Evolutionary conservation across 805 yeast genomes (phyloP), one percentile per base, ranked within the genome.

Genomic region (Yamadazyma kitorensis): DNA sequence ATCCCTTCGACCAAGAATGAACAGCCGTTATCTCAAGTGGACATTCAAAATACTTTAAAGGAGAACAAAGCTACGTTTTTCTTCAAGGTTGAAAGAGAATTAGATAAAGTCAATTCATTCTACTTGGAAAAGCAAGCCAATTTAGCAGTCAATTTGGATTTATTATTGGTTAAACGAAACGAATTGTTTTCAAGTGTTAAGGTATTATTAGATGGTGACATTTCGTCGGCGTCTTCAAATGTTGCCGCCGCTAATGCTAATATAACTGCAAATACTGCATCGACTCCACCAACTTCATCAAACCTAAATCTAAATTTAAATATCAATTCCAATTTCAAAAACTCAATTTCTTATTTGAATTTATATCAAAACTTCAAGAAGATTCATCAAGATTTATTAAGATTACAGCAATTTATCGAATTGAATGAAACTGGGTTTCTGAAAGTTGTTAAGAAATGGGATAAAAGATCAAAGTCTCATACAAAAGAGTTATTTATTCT

Each of bases 391-490:
- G 98, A 93, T 58, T 65, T 93, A 43, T 85, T 84, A 43, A 73
- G 95, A 39, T 68, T 93, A 17, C 96, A 93, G 54, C 97, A 91
- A 57, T 93, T 86, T 61, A 87, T 93, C 24, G 97, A 89, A 58
- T 70, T 93, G 39, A 93, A 93, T 55, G 96, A 89, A 51, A 86
- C 95, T 0, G 98, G 98, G 10, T 93, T 93, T 59, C 81, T 94
- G 15, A 93, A 93, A 61, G 97, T 87, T 18, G 74, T 93, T 51
- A 93, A 93, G 58, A 93, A 93, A 64, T 93, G 98, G 98, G 98
- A 93, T 61, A 93, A 93, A 60, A 71, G 97, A 42, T 87, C 96
- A 15, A 88, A 91, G 52, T 86, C 96, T 3, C 95, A 86, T 47
- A 88, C 96, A 5, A 88, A 89, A 53, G 98, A 93, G 55, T 70